A percentile compares a stretch with the other conserved stretches of the same genome.
These are phyloP conservation scores for Hypoxylon sp. DNA, from an alignment of 2,329 filamentous ascomycete species.

Conservation along the genomic window DNA sequence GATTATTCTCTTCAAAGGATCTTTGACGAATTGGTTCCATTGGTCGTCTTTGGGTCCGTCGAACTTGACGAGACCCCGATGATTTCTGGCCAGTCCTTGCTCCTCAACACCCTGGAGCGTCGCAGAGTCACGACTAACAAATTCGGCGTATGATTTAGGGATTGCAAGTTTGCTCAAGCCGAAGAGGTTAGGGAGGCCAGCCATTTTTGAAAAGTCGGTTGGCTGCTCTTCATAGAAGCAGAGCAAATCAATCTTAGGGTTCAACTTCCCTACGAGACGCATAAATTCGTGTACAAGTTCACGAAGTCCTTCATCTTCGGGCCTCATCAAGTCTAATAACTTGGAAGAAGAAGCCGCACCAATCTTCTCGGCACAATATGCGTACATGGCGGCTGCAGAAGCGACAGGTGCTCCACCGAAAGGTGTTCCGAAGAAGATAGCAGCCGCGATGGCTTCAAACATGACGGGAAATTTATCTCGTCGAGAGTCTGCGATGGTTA, in stretches of 20 bases:
- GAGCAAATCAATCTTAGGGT: constrained; percentile 56
- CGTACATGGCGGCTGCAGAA: constrained; percentile 57
- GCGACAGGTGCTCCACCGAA: constrained; percentile 59
- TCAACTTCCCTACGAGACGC: constrained; percentile 55
- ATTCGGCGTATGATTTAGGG: constrained; percentile 56
- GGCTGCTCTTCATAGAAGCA: constrained; percentile 61
- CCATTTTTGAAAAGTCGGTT: constrained; percentile 58
- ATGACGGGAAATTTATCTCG: constrained; percentile 57
- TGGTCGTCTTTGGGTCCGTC: constrained; percentile 58
- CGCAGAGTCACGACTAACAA: constrained; percentile 60
- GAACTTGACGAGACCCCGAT: constrained; percentile 61
- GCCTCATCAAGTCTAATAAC: constrained; percentile 59
- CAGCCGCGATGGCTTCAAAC: constrained; percentile 60
- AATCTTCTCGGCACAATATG: constrained; percentile 55
- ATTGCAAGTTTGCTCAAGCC: constrained; percentile 51
- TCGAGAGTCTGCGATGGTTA: constrained; percentile 55
- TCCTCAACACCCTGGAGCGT: constrained; percentile 57
- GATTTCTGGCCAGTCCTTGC: constrained; percentile 57
- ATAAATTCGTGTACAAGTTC: constrained; percentile 60
- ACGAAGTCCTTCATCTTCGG: constrained; percentile 57
- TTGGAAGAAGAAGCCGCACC: constrained; percentile 56
- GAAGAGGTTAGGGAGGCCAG: constrained; percentile 53
- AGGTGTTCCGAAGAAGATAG: constrained; percentile 60
- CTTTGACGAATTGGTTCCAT: constrained; percentile 57
- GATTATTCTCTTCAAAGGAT: constrained; percentile 57